Conservation (phyloP, 768 basidiomycete genomes). For the Suillus sp. region DNA sequence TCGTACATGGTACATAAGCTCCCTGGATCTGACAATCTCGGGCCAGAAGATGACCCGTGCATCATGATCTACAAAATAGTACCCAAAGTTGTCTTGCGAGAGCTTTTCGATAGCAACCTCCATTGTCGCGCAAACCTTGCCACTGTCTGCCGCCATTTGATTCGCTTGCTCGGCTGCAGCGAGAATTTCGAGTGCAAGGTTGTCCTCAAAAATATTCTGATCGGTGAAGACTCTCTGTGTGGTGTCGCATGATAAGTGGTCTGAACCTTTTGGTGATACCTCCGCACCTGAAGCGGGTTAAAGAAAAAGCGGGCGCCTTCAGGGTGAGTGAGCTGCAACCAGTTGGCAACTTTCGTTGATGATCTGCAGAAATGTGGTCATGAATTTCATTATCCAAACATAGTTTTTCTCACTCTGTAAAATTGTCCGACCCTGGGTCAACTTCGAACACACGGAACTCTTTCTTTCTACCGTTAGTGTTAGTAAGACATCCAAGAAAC, state of each 20-base stretch:
- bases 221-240: slow-evolving; percentile 46
- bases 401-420: slow-evolving; percentile 1
- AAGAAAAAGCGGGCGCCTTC: slow-evolving; percentile 60
- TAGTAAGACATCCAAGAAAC: background rate
- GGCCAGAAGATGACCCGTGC: slow-evolving; percentile 47
- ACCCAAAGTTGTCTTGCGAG: slow-evolving; percentile 23
- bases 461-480: background rate
- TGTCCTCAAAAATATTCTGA: slow-evolving; percentile 9
- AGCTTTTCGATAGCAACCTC: slow-evolving; percentile 6
- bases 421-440: background rate
- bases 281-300: slow-evolving; percentile 41
- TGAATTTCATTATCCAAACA: background rate
- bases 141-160: background rate
- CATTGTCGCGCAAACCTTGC: background rate
- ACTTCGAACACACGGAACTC: background rate
- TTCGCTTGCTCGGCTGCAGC: slow-evolving; percentile 3
- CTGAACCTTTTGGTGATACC: background rate
- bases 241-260: background rate
- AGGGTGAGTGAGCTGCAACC: slow-evolving; percentile 40
- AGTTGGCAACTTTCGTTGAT: background rate
- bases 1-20: slow-evolving; percentile 37
- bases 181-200: background rate
- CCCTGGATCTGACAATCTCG: slow-evolving; percentile 36
- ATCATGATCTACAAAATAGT: slow-evolving; percentile 50
- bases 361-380: background rate